Evolutionary conservation across 352 stramenopile species (phyloP), one percentile per base, ranked within the genome.

Genomic region (Pythium coloratum): DNA sequence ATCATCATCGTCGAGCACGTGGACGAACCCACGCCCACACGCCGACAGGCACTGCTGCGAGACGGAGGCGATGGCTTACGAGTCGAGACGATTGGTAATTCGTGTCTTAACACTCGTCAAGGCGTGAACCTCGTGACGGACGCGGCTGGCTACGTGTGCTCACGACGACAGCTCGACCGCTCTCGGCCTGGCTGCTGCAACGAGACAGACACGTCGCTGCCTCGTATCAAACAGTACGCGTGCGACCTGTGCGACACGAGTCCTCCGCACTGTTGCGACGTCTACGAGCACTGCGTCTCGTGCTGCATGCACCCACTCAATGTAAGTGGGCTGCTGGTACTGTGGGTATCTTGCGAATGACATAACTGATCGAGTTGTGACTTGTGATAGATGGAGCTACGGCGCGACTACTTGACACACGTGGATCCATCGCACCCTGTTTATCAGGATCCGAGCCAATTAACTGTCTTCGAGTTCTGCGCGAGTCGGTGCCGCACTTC

Each of bases 301-400:
- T 92, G 84, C 62, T 92, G 84, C 64, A 91, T 92, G 84, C 77
- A 89, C 55, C 82, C 82, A n/a, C 76, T 88, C 5, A 90, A 92
- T 64, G 81, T 90, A 59, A 56, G 73, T 66, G 7, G 20, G 20
- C 20, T 24, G 20, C 20, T 24, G 20, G 20, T 24, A 0, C 20
- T 24, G 20, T 24, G 20, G 20, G 20, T 24, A 24, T 24, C 20
- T 24, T 24, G 20, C 20, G 20, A 24, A 24, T 24, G 20, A 24
- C 20, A 24, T 24, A 24, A 24, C 20, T 24, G 20, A 24, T 24
- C 20, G 20, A 24, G 20, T 24, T 24, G 20, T 24, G 20, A 24
- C 20, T 24, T 24, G 20, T 59, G 36, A 10, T 63, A 92, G 84
- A 75, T 76, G 26, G 76, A 80, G 20, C 76, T 84, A n/a, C 70